phyloP scores from a whole-genome alignment of 148 eudicot genomes.

The Vaccinium vitisidaea region DNA sequence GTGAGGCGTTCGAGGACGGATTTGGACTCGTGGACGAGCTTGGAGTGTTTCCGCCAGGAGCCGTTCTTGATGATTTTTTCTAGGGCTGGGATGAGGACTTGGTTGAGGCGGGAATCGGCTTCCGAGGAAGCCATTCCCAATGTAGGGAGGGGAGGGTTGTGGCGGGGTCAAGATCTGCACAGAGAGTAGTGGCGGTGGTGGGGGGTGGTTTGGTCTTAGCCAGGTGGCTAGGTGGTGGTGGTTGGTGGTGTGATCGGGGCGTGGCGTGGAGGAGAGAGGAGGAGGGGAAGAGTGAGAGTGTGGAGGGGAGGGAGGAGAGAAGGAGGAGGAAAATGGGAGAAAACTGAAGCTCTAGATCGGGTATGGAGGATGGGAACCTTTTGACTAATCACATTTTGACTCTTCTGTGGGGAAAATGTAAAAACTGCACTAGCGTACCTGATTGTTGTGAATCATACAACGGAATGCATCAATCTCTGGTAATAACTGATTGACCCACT shows the following conservation, averaged over 20 bases:
- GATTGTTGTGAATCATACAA: neutral
- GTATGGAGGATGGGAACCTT: neutral
- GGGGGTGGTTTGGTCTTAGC: neutral
- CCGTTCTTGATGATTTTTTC: conserved; percentile 76
- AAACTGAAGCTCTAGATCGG: conserved; percentile 11
- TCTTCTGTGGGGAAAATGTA: neutral
- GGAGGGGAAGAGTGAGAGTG: neutral
- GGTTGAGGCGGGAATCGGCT: conserved; percentile 82
- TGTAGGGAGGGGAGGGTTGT: neutral
- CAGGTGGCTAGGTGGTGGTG: neutral
- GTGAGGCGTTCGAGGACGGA: conserved; percentile 57
- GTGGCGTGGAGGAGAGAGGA: neutral
- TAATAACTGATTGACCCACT: neutral
- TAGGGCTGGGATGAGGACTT: conserved; percentile 57
- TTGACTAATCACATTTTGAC: neutral
- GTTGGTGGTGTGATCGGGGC: neutral
- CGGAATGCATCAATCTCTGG: neutral
- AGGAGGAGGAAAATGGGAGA: neutral
- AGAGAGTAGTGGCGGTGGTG: neutral
- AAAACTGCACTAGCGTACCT: neutral
- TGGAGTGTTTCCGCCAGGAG: conserved; percentile 92
- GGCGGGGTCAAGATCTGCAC: neutral
- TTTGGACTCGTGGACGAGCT: conserved; percentile 70
- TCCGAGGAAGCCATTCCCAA: conserved; percentile 91
- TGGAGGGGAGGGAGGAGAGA: neutral